Evolutionary conservation across 2,329 filamentous ascomycete genomes (phyloP).

Genomic region (Fusarium sp.): DNA sequence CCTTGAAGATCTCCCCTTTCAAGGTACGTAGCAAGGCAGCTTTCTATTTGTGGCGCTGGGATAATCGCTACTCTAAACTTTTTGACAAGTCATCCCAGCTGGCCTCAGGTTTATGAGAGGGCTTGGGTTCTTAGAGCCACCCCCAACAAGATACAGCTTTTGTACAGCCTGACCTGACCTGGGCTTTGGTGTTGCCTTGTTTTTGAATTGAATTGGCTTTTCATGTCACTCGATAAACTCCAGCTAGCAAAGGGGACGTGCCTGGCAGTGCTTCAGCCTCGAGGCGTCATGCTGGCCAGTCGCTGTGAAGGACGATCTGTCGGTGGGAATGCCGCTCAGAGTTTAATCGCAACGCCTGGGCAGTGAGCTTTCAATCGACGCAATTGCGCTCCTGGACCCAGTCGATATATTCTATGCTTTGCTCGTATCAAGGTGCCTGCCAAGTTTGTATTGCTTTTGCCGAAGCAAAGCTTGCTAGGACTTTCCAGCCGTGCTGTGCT

Average conservation of each 20-base stretch:
- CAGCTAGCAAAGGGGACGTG: slow-evolving; percentile 25
- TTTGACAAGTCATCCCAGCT: slow-evolving; percentile 10
- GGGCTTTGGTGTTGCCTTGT: slow-evolving; percentile 8
- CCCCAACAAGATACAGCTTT: slow-evolving; percentile 27
- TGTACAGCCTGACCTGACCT: neutral
- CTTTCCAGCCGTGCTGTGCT: slow-evolving; percentile 25
- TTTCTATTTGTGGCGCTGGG: slow-evolving; percentile 3
- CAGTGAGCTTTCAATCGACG: neutral
- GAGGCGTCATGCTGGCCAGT: slow-evolving; percentile 12
- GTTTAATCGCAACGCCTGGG: slow-evolving; percentile 9
- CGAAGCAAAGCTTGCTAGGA: slow-evolving; percentile 14
- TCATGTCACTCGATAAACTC: slow-evolving; percentile 12
- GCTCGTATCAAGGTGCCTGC: neutral
- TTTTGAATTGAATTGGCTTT: slow-evolving; percentile 25
- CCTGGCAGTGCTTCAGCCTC: slow-evolving; percentile 34
- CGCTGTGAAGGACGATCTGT: slow-evolving; percentile 4
- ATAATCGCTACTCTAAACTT: neutral
- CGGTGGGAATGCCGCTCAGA: slow-evolving; percentile 26
- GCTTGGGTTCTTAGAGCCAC: slow-evolving; percentile 21
- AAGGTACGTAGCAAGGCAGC: neutral
- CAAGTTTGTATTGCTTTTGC: neutral
- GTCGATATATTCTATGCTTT: neutral
- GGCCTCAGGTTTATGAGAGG: slow-evolving; percentile 18
- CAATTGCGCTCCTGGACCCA: neutral
- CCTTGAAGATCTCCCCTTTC: neutral